phyloP scores from a whole-genome alignment of 1,284 basidiomycete genomes.

The Tilletia indica region DNA sequence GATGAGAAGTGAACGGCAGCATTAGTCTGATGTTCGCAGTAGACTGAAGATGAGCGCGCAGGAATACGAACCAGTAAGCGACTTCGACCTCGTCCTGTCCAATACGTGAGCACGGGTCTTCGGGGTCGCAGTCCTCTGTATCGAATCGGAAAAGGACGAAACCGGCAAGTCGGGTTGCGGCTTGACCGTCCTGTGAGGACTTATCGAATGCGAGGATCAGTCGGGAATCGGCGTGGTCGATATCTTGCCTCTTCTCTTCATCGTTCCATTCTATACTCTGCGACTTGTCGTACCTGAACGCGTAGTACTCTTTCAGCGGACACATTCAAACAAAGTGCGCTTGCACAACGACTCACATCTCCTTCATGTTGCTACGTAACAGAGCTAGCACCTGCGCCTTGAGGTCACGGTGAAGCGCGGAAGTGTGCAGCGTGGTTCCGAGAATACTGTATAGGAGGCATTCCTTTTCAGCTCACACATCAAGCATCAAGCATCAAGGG shows the following conservation, averaged over 20 bases:
- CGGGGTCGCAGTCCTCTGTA: conserved; percentile 16
- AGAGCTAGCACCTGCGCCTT: neutral
- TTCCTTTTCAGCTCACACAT: neutral
- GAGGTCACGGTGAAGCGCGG: neutral
- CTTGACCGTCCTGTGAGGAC: neutral
- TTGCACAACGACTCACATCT: conserved; percentile 3
- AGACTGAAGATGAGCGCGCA: neutral
- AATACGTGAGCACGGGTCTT: neutral
- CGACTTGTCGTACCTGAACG: conserved; percentile 7
- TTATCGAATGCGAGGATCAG: neutral
- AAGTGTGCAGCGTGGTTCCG: neutral
- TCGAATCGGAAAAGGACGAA: conserved; percentile 21
- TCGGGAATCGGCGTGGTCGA: conserved; percentile 10
- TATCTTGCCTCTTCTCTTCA: conserved; percentile 18
- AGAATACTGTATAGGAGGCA: neutral
- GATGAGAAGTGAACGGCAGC: too few relatives aligned
- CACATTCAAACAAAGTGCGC: neutral
- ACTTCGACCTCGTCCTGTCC: conserved; percentile 18
- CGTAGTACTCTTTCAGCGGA: neutral
- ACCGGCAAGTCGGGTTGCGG: neutral
- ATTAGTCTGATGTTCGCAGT: neutral
- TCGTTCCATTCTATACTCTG: conserved; percentile 16
- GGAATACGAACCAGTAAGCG: conserved; percentile 15
- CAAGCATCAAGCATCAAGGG: too few relatives aligned
- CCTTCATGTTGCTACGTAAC: conserved; percentile 20